These are phyloP conservation scores for Cyclocybe aegerita DNA, from an alignment of 768 basidiomycete genomes.

Conservation along the genomic window DNA sequence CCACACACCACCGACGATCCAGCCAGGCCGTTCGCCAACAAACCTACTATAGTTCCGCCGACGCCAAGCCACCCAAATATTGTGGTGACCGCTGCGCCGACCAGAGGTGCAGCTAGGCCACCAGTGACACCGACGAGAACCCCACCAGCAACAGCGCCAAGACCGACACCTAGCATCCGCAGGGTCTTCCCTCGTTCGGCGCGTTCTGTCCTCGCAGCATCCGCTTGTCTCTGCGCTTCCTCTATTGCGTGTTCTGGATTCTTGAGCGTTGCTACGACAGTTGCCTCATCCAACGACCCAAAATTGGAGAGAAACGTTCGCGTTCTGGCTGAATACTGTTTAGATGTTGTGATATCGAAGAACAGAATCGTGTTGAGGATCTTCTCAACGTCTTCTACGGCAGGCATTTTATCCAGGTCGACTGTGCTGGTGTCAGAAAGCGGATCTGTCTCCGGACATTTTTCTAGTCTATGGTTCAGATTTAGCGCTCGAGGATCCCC, in stretches of 20 bases:
- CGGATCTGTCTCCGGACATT: constrained; percentile 42
- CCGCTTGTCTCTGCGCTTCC: constrained; percentile 41
- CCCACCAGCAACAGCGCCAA: constrained; percentile 55
- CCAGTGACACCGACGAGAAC: constrained; percentile 58
- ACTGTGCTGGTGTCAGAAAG: constrained; percentile 45
- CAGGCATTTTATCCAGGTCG: constrained; percentile 36
- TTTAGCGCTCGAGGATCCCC: neutral
- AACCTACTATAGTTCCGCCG: constrained; percentile 50
- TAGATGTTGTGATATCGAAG: constrained; percentile 45
- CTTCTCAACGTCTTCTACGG: constrained; percentile 33
- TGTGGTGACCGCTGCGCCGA: constrained; percentile 52
- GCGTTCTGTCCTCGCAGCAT: constrained; percentile 38
- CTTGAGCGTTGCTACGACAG: constrained; percentile 45
- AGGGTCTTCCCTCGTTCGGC: constrained; percentile 39
- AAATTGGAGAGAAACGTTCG: constrained; percentile 43
- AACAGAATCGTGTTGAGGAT: constrained; percentile 52
- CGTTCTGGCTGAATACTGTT: constrained; percentile 50
- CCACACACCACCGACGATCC: constrained; percentile 56
- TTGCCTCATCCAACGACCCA: constrained; percentile 40
- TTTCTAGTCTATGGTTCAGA: constrained; percentile 19
- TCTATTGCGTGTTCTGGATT: constrained; percentile 45
- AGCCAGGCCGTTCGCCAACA: constrained; percentile 53
- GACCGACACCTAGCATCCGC: constrained; percentile 47
- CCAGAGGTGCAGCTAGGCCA: constrained; percentile 56
- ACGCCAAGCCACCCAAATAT: constrained; percentile 51